These are phyloP conservation scores for Triangularia verruculosa DNA, from an alignment of 2,329 filamentous ascomycete genomes.

Conservation along the genomic window DNA sequence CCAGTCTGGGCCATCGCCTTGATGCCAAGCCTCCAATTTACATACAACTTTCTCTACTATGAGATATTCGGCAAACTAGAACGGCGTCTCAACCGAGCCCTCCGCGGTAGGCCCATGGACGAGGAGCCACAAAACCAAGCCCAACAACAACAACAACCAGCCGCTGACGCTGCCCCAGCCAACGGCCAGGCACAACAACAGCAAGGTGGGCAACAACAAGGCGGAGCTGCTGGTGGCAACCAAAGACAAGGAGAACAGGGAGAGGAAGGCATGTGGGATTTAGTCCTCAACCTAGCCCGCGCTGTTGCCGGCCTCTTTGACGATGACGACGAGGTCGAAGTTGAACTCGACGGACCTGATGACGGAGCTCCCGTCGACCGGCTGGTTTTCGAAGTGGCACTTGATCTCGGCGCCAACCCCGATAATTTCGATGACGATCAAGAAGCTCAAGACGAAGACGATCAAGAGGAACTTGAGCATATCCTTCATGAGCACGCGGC, in stretches of 20 bases:
- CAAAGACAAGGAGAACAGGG: slow-evolving; percentile 4
- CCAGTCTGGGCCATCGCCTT: slow-evolving; percentile 49
- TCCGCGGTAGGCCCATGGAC: slow-evolving; percentile 37
- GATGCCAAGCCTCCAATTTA: slow-evolving; percentile 44
- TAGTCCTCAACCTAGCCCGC: slow-evolving; percentile 13
- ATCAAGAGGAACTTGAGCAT: slow-evolving; percentile 28
- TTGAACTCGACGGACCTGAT: neutral
- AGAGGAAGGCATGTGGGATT: slow-evolving; percentile 17
- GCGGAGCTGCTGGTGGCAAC: slow-evolving; percentile 12
- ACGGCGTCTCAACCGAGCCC: slow-evolving; percentile 45
- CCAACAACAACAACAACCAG: neutral
- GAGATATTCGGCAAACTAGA: slow-evolving; percentile 48
- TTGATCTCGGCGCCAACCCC: slow-evolving; percentile 24
- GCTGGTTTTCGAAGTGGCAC: slow-evolving; percentile 28
- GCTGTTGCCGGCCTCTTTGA: slow-evolving; percentile 15
- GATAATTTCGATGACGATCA: slow-evolving; percentile 24
- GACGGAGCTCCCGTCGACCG: neutral
- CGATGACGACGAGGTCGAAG: slow-evolving; percentile 5
- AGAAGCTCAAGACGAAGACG: slow-evolving; percentile 40
- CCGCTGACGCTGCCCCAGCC: neutral
- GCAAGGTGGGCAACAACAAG: slow-evolving; percentile 7
- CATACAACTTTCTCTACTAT: slow-evolving; percentile 46
- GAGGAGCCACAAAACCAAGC: slow-evolving; percentile 17
- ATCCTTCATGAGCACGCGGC: neutral
- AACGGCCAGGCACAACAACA: slow-evolving; percentile 3